Evolutionary conservation across 225 moss, liverwort and hornwort genomes (phyloP).

Genomic region (Ulota crispa): DNA sequence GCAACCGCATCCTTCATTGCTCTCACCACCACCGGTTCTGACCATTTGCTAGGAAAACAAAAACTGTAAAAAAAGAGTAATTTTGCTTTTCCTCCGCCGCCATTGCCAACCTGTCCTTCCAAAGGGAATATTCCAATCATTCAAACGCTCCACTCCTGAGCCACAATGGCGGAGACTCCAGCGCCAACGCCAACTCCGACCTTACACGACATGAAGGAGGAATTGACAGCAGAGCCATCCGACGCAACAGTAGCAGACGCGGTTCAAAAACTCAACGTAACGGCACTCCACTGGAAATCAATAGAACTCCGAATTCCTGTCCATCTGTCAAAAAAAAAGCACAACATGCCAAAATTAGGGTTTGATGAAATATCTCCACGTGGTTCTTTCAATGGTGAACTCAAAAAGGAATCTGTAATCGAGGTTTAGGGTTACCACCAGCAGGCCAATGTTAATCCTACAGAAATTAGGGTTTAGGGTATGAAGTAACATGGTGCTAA

Average conservation of each 20-base stretch:
- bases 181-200: constrained; percentile 34
- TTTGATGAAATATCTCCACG: background rate
- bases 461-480: background rate
- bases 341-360: constrained; percentile 16
- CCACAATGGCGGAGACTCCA: constrained; percentile 38
- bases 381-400: background rate
- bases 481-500: background rate
- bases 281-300: background rate
- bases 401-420: background rate
- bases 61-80: background rate
- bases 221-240: constrained; percentile 37
- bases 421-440: background rate
- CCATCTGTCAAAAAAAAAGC: background rate
- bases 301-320: background rate
- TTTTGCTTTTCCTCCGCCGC: background rate
- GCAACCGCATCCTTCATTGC: background rate
- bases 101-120: background rate
- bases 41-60: background rate
- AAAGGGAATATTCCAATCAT: background rate
- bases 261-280: constrained; percentile 40
- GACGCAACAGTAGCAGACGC: constrained; percentile 27
- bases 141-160: background rate
- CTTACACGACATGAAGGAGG: constrained; percentile 48
- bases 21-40: background rate
- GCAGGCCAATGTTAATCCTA: background rate